Conservation (phyloP, 805 yeast genomes). For the Candida krabiensis region DNA sequence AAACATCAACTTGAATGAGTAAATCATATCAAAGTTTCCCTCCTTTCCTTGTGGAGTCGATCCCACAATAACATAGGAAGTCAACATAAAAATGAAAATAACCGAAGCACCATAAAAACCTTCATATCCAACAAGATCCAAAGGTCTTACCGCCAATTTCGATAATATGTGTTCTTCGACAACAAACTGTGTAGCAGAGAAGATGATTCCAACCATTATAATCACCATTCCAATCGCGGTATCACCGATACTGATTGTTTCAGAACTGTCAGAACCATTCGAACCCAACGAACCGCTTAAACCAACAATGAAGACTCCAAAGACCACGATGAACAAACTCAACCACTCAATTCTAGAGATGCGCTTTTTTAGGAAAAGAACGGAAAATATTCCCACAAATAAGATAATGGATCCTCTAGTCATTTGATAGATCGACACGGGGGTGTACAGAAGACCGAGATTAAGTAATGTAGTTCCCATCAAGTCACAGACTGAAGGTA, state of each 20-base stretch:
- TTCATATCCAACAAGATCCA: conserved; percentile 69
- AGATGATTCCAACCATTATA: conserved; percentile 60
- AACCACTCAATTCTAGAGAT: conserved; percentile 68
- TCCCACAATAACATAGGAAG: conserved; percentile 44
- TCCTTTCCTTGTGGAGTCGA: conserved; percentile 37
- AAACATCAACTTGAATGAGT: conserved; percentile 51
- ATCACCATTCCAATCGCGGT: conserved; percentile 56
- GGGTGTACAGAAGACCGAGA: conserved; percentile 69
- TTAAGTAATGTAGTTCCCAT: conserved; percentile 74
- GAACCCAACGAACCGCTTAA: conserved; percentile 53
- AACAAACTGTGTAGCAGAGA: conserved; percentile 76
- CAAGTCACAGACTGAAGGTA: conserved; percentile 73
- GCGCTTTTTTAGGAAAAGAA: conserved; percentile 54
- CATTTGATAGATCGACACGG: conserved; percentile 84
- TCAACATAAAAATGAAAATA: conserved; percentile 44
- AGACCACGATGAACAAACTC: conserved; percentile 58
- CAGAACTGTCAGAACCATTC: conserved; percentile 12
- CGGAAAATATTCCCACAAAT: conserved; percentile 72
- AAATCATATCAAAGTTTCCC: conserved; percentile 56
- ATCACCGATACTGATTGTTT: conserved; percentile 17
- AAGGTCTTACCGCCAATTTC: conserved; percentile 54
- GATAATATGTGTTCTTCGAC: conserved; percentile 68
- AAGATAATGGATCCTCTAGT: conserved; percentile 76
- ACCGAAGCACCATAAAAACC: conserved; percentile 63
- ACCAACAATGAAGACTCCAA: conserved; percentile 75